A percentile compares a stretch with the other conserved stretches of the same genome.
phyloP scores from a whole-genome alignment of 345 rosid species.

The Linum tenue region DNA sequence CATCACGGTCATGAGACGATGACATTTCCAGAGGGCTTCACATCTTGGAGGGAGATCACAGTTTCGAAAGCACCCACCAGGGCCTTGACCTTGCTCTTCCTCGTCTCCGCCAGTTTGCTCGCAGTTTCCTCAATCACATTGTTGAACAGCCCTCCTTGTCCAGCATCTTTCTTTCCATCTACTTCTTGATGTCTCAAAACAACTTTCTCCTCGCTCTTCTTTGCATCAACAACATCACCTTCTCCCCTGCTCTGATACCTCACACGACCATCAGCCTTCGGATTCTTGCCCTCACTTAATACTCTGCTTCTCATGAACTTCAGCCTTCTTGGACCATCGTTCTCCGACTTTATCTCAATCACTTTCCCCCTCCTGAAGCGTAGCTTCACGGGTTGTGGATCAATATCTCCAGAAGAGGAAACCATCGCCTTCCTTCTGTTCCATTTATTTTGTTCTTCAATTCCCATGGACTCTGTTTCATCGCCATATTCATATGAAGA shows the following conservation, averaged over 20 bases:
- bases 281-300: constrained; percentile 26
- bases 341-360: constrained; percentile 41
- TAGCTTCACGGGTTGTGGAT: constrained; percentile 33
- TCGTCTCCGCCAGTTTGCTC: constrained; percentile 65
- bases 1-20: background rate
- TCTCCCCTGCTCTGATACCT: constrained; percentile 36
- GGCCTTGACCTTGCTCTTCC: constrained; percentile 90
- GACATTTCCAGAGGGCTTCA: constrained; percentile 23
- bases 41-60: constrained; percentile 76
- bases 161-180: constrained; percentile 40
- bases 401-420: constrained; percentile 19
- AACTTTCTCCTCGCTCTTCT: constrained; percentile 30
- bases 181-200: constrained; percentile 63
- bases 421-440: constrained; percentile 19
- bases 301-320: constrained; percentile 53
- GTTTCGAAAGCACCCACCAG: constrained; percentile 95
- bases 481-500: no score
- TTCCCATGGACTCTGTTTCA: constrained; percentile 10
- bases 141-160: constrained; percentile 42
- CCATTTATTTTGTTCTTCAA: constrained; percentile 18
- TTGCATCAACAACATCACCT: constrained; percentile 16
- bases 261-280: constrained; percentile 27
- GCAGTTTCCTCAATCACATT: constrained; percentile 94
- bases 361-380: constrained; percentile 56
- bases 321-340: constrained; percentile 48